These are phyloP conservation scores for Scheffersomyces lignosus DNA, from an alignment of 805 yeast genomes.

Conservation along the genomic window DNA sequence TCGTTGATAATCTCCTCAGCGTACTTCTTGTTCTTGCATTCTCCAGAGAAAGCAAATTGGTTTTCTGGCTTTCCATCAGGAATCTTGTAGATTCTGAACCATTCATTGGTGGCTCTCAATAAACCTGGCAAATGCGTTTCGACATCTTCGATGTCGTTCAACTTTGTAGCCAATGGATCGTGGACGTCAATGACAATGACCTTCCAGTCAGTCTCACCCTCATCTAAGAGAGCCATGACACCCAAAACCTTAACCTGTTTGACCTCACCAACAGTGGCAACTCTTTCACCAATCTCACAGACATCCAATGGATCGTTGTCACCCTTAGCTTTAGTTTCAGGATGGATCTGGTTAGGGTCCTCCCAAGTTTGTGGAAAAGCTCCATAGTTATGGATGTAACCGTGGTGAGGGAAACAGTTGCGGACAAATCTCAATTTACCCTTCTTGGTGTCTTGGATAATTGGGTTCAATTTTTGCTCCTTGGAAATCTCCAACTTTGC, in stretches of 20 bases:
- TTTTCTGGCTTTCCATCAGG: slow-evolving; percentile 82
- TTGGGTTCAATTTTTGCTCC: slow-evolving; percentile 84
- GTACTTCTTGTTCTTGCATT: slow-evolving; percentile 55
- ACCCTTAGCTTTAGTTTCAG: slow-evolving; percentile 60
- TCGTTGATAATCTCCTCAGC: slow-evolving; percentile 63
- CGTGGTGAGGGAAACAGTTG: slow-evolving; percentile 98
- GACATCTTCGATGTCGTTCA: slow-evolving; percentile 69
- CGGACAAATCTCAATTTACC: slow-evolving; percentile 94
- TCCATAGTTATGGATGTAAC: slow-evolving; percentile 97
- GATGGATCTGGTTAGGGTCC: slow-evolving; percentile 59
- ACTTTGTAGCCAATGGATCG: slow-evolving; percentile 62
- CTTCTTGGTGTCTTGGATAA: slow-evolving; percentile 95
- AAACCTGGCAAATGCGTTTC: slow-evolving; percentile 69
- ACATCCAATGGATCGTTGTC: slow-evolving; percentile 51
- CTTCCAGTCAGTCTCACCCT: slow-evolving; percentile 98
- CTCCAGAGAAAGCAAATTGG: slow-evolving; percentile 72
- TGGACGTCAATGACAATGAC: slow-evolving; percentile 65
- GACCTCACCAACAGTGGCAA: slow-evolving; percentile 50
- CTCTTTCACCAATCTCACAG: slow-evolving; percentile 50
- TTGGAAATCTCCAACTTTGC: slow-evolving; percentile 95
- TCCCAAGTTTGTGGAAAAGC: slow-evolving; percentile 97
- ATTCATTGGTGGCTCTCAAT: slow-evolving; percentile 62
- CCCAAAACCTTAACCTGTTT: slow-evolving; percentile 71
- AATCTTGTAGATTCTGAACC: slow-evolving; percentile 84
- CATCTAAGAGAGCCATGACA: slow-evolving; percentile 77